phyloP scores from a whole-genome alignment of 768 basidiomycete species.

The Trametes cinnabarina region DNA sequence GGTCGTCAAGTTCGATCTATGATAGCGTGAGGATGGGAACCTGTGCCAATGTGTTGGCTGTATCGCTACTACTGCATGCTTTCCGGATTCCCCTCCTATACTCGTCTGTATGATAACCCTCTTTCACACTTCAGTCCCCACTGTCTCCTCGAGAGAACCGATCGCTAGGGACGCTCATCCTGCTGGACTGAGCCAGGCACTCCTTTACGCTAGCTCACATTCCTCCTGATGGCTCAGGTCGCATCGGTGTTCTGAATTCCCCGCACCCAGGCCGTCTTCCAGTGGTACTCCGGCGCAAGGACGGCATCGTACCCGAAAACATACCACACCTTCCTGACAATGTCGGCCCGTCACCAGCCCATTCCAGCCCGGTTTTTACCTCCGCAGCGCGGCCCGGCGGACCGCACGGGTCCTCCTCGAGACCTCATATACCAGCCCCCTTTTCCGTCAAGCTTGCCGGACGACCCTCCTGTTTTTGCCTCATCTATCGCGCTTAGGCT shows the following conservation, averaged over 20 bases:
- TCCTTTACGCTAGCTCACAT: too few relatives aligned
- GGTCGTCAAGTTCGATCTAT: constrained; percentile 67
- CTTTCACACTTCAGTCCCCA: too few relatives aligned
- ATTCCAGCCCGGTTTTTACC: not conserved
- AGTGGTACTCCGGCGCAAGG: too few relatives aligned
- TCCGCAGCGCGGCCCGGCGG: not conserved
- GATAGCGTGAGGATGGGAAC: constrained; percentile 22
- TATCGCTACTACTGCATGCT: too few relatives aligned
- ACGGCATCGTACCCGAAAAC: too few relatives aligned
- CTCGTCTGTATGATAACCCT: too few relatives aligned
- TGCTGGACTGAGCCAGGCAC: too few relatives aligned
- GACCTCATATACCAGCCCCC: not conserved
- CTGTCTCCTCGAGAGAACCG: too few relatives aligned
- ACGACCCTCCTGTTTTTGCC: not conserved
- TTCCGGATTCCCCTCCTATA: not conserved
- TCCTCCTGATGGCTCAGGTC: too few relatives aligned
- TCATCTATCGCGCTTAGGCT: not conserved
- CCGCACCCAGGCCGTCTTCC: too few relatives aligned
- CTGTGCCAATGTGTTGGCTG: not conserved
- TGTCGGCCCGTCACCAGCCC: not conserved
- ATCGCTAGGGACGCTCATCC: too few relatives aligned
- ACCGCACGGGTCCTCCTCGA: not conserved
- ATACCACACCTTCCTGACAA: not conserved
- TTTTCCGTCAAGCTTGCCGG: not conserved
- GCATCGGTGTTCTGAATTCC: too few relatives aligned